These are phyloP conservation scores for Ascochyta koolunga DNA, from an alignment of 2,329 filamentous ascomycete genomes.

Conservation along the genomic window DNA sequence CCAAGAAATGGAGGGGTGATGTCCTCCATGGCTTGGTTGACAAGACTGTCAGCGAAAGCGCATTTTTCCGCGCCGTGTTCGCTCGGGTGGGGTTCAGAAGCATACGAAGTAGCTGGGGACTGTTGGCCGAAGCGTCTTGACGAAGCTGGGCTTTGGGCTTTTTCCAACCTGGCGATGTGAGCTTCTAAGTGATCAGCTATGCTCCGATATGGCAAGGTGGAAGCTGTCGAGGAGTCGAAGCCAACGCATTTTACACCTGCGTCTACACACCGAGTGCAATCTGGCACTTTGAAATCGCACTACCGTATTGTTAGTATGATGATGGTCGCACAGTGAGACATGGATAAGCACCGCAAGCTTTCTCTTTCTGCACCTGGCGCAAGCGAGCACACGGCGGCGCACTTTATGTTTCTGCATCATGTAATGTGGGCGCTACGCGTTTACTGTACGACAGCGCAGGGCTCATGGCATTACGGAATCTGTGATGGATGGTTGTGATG, in stretches of 20 bases:
- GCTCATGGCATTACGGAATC: slow-evolving; percentile 29
- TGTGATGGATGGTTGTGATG: slow-evolving; percentile 14
- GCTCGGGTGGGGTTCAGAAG: slow-evolving; percentile 25
- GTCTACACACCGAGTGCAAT: slow-evolving; percentile 42
- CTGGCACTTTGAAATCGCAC: slow-evolving; percentile 46
- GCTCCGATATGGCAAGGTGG: slow-evolving; percentile 38
- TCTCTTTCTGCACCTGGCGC: slow-evolving; percentile 44
- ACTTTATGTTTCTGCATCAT: slow-evolving; percentile 45
- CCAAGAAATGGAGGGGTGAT: slow-evolving; percentile 46
- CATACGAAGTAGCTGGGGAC: slow-evolving; percentile 35
- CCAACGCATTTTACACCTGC: slow-evolving; percentile 41
- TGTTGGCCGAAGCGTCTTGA: slow-evolving; percentile 21
- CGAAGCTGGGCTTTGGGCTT: slow-evolving; percentile 21
- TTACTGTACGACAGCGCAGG: slow-evolving; percentile 19
- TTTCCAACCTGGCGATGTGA: slow-evolving; percentile 39
- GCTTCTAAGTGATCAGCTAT: slow-evolving; percentile 44
- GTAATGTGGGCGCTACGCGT: slow-evolving; percentile 20
- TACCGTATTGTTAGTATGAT: slow-evolving; percentile 27
- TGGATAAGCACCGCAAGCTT: slow-evolving; percentile 40
- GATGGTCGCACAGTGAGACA: slow-evolving; percentile 11
- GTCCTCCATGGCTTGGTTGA: slow-evolving; percentile 45
- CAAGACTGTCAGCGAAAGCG: slow-evolving; percentile 38
- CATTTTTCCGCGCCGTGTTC: slow-evolving; percentile 30
- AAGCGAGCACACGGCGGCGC: slow-evolving; percentile 44
- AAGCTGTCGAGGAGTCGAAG: slow-evolving; percentile 44